Base-by-base conservation (phyloP, 495 filamentous ascomycete genomes). In the Diplogelasinospora grovesii region DNA sequence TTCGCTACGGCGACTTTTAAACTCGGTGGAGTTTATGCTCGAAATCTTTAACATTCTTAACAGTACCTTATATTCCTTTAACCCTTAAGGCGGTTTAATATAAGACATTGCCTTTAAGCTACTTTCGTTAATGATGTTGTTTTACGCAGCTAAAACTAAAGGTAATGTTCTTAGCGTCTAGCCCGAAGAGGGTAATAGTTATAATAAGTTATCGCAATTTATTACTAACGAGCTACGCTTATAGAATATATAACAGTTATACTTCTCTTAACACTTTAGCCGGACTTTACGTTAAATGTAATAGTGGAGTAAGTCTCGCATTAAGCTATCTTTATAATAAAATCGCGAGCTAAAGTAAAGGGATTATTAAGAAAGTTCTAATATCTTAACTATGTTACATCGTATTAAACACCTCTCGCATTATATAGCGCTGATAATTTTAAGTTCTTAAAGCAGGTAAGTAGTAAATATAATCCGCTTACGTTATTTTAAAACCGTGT, bases 131-230 rank as follows among this genome's bases (percentile, higher is more conserved):
- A 41, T 49, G 26, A 63, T 66, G 53, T 38, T n/a, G n/a, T n/a
- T n/a, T n/a, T n/a, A 39, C 36, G 57, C 41, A 57, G 61, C 8
- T 57, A 22, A 34, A 20, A 48, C 48, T 13, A 63, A 57, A 23
- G 62, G 61, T 26, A 74, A 73, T 36, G 56, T 65, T 9, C 53
- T 73, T 5, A 69, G 71, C n/a, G n/a, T n/a, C n/a, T n/a, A n/a
- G n/a, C n/a, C n/a, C n/a, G n/a, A n/a, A n/a, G n/a, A n/a, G n/a
- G n/a, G n/a, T n/a, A n/a, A n/a, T n/a, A n/a, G n/a, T n/a, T n/a
- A n/a, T n/a, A n/a, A n/a, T n/a, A n/a, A n/a, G n/a, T n/a, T n/a
- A n/a, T n/a, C n/a, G n/a, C n/a, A n/a, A n/a, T n/a, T n/a, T n/a
- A n/a, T n/a, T n/a, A 1, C 57, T 71, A 10, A 48, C 8, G 3